Evolutionary conservation across 352 stramenopile genomes (phyloP), one percentile per base, ranked within the genome.

Genomic region (Pythium oligandrum): DNA sequence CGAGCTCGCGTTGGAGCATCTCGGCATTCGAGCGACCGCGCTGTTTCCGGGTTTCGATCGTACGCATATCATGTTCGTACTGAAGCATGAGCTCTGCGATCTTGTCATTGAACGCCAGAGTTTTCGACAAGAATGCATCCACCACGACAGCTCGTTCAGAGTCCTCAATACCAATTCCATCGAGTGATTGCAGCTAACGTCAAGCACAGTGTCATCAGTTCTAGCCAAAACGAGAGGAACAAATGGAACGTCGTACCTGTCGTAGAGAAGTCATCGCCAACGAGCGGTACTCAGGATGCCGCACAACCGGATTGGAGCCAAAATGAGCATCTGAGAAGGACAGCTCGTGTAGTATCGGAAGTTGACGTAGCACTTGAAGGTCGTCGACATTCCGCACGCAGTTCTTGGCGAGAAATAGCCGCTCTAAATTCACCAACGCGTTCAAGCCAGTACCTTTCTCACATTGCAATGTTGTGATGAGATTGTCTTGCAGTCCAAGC

Each of bases 401-500:
- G 48, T 97, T 97, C 38, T 88, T 83, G 3, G 78, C 80, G 3
- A 96, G 34, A 2, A 81, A 68, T 6, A 97, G 55, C 26, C 65
- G 74, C 55, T 87, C 69, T 36, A 97, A 64, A 44, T 88, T 84
- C 4, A 79, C 75, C 10, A 95, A 72, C 1, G 77, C 61, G 4
- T 79, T 68, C 11, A 97, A 42, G 38, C 12, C 7, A 42, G 38
- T 42, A 42, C 12, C 38, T 12, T 42, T 8, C 12, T 65, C 58
- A 6, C 12, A 40, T 12, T 48, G 40, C 1, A 94, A 50, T 1
- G 59, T 62, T 17, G 61, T 59, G 47, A 96, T 88, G 0, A 53
- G 47, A 53, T 97, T 96, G 57, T 85, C 75, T 61, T 96, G 86
- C 2, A 96, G 59, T 73, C 78, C 93, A 32, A 97, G 61, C 63